phyloP scores from a whole-genome alignment of 805 yeast genomes.

The Hermanozyma aechmeae region DNA sequence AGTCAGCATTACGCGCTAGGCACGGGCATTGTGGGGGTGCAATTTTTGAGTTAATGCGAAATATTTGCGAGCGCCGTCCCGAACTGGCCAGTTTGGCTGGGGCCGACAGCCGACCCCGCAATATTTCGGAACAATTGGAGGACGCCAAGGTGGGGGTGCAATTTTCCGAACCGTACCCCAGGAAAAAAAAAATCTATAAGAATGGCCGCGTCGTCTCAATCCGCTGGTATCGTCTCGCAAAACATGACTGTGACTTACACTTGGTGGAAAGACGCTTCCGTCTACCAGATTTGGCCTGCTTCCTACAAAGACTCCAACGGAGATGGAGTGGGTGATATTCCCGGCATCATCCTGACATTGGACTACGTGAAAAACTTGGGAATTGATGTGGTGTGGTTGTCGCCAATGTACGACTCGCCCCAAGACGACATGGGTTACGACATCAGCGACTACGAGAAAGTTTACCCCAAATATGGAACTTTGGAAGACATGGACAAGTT shows the following conservation, averaged over 20 bases:
- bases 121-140: too few species aligned
- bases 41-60: too few species aligned
- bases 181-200: neutral
- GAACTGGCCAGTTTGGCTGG: too few species aligned
- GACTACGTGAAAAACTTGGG: slow-evolving; percentile 44
- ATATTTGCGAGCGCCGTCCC: too few species aligned
- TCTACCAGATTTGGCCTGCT: slow-evolving; percentile 56
- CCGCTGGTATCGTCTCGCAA: neutral
- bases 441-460: slow-evolving; percentile 42
- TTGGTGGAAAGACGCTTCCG: slow-evolving; percentile 52
- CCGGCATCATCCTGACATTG: slow-evolving; percentile 42
- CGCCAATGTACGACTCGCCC: slow-evolving; percentile 51
- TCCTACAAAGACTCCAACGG: slow-evolving; percentile 50
- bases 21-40: too few species aligned
- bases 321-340: slow-evolving; percentile 52
- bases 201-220: neutral
- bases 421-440: slow-evolving; percentile 60
- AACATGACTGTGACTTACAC: slow-evolving; percentile 10
- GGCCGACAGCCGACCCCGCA: too few species aligned
- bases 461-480: slow-evolving; percentile 46
- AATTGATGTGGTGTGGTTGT: slow-evolving; percentile 45
- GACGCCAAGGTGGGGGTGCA: slow-evolving; percentile 1
- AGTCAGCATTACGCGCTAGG: too few species aligned
- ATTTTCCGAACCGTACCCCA: neutral
- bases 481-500: slow-evolving; percentile 42